Conservation (phyloP, 805 yeast genomes). For the Candida pini region DNA sequence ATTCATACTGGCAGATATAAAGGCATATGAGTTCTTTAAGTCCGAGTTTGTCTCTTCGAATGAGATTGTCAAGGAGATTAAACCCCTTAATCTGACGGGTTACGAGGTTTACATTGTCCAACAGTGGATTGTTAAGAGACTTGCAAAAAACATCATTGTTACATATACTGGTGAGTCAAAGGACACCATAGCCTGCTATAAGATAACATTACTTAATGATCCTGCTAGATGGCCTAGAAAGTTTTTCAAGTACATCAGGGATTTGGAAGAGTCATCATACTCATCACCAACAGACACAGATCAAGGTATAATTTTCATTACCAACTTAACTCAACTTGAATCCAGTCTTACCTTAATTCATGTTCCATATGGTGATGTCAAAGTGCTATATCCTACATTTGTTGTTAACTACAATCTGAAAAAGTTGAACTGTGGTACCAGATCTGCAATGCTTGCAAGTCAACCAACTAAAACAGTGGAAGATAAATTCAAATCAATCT, state of each 20-base stretch:
- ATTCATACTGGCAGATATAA: constrained; percentile 46
- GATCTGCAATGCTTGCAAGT: constrained; percentile 70
- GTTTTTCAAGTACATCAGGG: constrained; percentile 58
- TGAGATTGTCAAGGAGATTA: constrained; percentile 35
- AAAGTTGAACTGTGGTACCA: constrained; percentile 75
- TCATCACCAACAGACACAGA: constrained; percentile 63
- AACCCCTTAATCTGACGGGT: constrained; percentile 53
- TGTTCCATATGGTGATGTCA: constrained; percentile 52
- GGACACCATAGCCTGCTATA: constrained; percentile 55
- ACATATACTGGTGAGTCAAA: constrained; percentile 79
- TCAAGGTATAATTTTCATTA: constrained; percentile 63
- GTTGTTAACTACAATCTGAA: constrained; percentile 72
- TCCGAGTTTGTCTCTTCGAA: constrained; percentile 31
- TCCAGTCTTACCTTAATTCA: constrained; percentile 60
- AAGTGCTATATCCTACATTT: constrained; percentile 46
- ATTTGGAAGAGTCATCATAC: constrained; percentile 52
- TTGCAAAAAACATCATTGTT: constrained; percentile 61
- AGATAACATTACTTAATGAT: constrained; percentile 48
- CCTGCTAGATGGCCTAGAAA: constrained; percentile 42
- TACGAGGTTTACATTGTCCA: constrained; percentile 90
- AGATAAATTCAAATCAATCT: constrained; percentile 76
- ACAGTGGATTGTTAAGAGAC: constrained; percentile 84
- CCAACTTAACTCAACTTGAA: constrained; percentile 78
- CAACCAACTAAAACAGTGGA: constrained; percentile 71
- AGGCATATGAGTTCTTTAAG: constrained; percentile 42